Evolutionary conservation across 1,284 basidiomycete species (phyloP), one percentile per base, ranked within the genome.

Genomic region (Papiliotrema flavescens): DNA sequence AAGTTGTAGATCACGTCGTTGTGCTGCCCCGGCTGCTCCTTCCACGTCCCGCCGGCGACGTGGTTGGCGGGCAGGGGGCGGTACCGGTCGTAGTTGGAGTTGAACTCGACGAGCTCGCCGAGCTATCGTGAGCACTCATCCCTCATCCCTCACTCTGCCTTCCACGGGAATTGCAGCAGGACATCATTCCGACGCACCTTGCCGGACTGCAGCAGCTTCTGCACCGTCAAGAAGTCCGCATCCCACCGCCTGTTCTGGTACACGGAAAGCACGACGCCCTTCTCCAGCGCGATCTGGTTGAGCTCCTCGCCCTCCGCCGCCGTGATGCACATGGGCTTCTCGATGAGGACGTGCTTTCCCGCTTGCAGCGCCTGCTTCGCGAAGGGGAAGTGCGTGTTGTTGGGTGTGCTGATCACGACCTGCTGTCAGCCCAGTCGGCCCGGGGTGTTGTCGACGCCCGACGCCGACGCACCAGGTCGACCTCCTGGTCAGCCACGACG

Each of bases 261-360:
- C 2, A 83, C 74, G 20, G 73, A 87, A 39, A 91, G 75, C 32
- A 90, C 80, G 42, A 88, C 78, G 28, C 80, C 79, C 65, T 87
- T 87, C 14, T 79, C 74, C 64, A 80, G 81, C 2, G 90, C 89
- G 45, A 92, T 75, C 13, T 74, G 74, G 35, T 82, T 82, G 32
- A 93, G 82, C 60, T 88, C 84, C 57, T 77, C 77, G 1, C 88
- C 88, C 71, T 92, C 81, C 19, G 76, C 75, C 4, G 79, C 78
- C 0, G 84, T 86, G 1, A 87, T 80, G 1, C 86, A 85, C 20
- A 91, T 80, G 1, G 90, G 90, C 72, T 93, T 93, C 73, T 93
- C 90, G 42, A 90, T 83, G 46, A 93, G 83, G 51, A 79, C 78
- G 68, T 91, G 87, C 72, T 91, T 91, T 28, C 87, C 88, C 0